A percentile compares a stretch with the other conserved stretches of the same genome.
phyloP scores from a whole-genome alignment of 2,329 filamentous ascomycete genomes.

The Phyllachora maydis region DNA sequence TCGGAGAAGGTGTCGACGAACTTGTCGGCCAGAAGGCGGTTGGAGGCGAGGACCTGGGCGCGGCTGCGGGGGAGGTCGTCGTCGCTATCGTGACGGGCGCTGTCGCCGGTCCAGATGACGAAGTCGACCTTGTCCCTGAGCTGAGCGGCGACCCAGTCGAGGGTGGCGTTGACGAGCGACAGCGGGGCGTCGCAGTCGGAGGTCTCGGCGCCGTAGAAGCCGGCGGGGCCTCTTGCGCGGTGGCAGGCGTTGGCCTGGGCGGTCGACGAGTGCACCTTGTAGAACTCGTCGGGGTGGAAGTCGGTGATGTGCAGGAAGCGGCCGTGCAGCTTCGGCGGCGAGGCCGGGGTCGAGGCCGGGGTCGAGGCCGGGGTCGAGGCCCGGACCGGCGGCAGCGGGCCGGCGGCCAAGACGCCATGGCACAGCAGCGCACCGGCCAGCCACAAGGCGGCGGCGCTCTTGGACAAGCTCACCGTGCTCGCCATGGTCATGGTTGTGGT shows the following conservation, averaged over 20 bases:
- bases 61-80: constrained; percentile 56
- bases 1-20: constrained; percentile 54
- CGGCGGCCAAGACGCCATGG: constrained; percentile 11
- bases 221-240: constrained; percentile 53
- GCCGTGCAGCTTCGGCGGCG: constrained; percentile 35
- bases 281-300: constrained; percentile 78
- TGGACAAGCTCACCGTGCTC: too few species aligned
- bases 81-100: constrained; percentile 75
- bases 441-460: too few species aligned
- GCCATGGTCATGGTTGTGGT: too few species aligned
- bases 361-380: constrained; percentile 5
- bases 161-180: constrained; percentile 67
- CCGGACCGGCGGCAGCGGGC: too few species aligned
- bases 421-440: constrained; percentile 11
- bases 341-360: constrained; percentile 3
- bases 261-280: constrained; percentile 58
- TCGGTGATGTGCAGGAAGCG: constrained; percentile 83
- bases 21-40: constrained; percentile 54
- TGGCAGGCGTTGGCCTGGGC: constrained; percentile 56
- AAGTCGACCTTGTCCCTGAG: constrained; percentile 69
- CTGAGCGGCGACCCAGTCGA: constrained; percentile 69
- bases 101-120: constrained; percentile 84
- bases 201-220: constrained; percentile 65
- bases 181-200: constrained; percentile 77
- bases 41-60: constrained; percentile 57